phyloP scores from a whole-genome alignment of 2,329 filamentous ascomycete genomes.

The Aspergillus terreus region DNA sequence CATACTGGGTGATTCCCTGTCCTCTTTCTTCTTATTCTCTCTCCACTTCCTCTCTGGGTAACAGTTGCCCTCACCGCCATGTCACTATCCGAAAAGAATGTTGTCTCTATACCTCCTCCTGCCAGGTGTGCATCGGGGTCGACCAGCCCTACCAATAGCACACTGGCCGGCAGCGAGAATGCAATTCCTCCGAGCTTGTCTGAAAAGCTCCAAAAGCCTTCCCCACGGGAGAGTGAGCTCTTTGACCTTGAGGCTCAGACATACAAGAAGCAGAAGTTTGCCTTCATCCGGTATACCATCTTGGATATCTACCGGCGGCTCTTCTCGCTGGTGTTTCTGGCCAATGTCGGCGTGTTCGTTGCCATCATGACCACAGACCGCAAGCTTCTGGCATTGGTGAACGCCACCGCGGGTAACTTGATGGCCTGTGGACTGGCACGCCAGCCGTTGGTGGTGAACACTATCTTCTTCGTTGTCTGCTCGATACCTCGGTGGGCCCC shows the following conservation, averaged over 20 bases:
- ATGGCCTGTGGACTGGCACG: constrained; percentile 47
- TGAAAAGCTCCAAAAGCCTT: constrained; percentile 16
- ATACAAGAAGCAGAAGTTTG: constrained; percentile 18
- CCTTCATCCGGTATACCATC: constrained; percentile 33
- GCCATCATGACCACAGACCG: constrained; percentile 32
- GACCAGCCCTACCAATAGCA: constrained; percentile 15
- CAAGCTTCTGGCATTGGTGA: constrained; percentile 36
- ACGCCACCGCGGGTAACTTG: constrained; percentile 46
- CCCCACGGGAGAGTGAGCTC: constrained; percentile 9
- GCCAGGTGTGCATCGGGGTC: constrained; percentile 12
- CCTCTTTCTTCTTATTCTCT: neutral
- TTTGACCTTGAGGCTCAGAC: constrained; percentile 30
- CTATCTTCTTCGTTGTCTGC: constrained; percentile 45
- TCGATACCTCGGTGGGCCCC: constrained; percentile 45
- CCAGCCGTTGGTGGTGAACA: constrained; percentile 53
- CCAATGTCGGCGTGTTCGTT: constrained; percentile 38
- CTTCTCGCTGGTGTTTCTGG: constrained; percentile 38
- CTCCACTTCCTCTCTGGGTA: neutral
- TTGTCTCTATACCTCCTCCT: constrained; percentile 14
- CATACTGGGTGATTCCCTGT: neutral
- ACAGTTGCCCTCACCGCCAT: constrained; percentile 6
- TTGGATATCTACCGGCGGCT: constrained; percentile 43
- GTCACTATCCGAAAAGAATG: constrained; percentile 12
- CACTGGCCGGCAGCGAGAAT: constrained; percentile 18
- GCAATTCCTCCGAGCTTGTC: constrained; percentile 10